Evolutionary conservation across 495 filamentous ascomycete species (phyloP).

Genomic region (Choiromyces venosus): DNA sequence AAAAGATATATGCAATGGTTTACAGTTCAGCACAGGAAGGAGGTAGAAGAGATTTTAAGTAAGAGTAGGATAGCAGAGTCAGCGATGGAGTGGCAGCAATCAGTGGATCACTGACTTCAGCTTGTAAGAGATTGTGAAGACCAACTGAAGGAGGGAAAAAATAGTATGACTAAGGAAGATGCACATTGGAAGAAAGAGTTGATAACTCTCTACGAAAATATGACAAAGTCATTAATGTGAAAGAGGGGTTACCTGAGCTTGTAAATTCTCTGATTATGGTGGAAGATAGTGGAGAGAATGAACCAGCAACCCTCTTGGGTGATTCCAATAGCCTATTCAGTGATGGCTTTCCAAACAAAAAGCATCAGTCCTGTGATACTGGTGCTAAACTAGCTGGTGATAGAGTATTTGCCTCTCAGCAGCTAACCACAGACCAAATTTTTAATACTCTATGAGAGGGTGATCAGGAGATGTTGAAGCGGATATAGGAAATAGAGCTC

Average conservation of each 20-base stretch:
- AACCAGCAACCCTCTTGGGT: background rate
- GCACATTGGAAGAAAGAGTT: background rate
- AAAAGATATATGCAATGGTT: no score
- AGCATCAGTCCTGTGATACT: background rate
- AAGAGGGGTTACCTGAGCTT: background rate
- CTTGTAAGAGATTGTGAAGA: background rate
- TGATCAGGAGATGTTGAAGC: background rate
- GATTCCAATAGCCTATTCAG: background rate
- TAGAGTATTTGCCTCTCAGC: background rate
- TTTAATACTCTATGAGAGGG: background rate
- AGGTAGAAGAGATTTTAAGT: background rate
- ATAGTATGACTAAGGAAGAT: accelerated
- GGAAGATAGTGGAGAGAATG: accelerated
- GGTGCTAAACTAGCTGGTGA: background rate
- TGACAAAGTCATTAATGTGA: background rate
- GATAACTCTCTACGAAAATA: background rate
- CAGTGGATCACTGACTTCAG: background rate
- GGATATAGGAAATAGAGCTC: background rate
- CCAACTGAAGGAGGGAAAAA: background rate
- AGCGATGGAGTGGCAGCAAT: background rate
- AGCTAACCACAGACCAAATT: background rate
- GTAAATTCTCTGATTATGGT: background rate
- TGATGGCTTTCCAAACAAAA: background rate
- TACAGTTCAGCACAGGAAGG: background rate
- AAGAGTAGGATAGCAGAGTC: background rate